Conservation (phyloP, 2,329 filamentous ascomycete genomes). For the Talaromyces piceae region DNA sequence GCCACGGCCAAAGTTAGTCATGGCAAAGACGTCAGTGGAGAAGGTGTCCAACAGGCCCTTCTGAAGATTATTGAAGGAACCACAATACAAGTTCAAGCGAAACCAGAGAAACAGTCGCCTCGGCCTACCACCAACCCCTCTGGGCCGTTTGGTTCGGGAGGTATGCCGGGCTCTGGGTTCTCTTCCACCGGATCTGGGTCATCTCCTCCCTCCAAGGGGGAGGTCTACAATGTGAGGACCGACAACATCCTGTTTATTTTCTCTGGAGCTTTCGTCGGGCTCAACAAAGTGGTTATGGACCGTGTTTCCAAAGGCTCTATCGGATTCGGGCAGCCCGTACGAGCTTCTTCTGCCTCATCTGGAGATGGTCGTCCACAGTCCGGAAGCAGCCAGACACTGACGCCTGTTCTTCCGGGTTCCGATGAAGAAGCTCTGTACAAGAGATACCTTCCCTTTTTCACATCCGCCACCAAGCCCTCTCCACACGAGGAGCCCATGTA, state of each 20-base stretch:
- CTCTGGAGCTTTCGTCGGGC: slow-evolving; percentile 86
- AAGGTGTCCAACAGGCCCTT: slow-evolving; percentile 92
- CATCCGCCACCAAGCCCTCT: slow-evolving; percentile 45
- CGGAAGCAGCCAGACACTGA: slow-evolving; percentile 29
- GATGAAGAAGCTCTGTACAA: slow-evolving; percentile 56
- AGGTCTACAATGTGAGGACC: slow-evolving; percentile 70
- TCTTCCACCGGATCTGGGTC: slow-evolving; percentile 19
- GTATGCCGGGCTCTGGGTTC: slow-evolving; percentile 9
- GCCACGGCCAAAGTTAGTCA: slow-evolving; percentile 80
- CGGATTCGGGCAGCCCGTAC: slow-evolving; percentile 81
- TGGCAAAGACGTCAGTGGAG: slow-evolving; percentile 88
- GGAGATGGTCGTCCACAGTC: slow-evolving; percentile 18
- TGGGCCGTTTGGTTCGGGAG: slow-evolving; percentile 12
- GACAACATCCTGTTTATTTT: slow-evolving; percentile 97
- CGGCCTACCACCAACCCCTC: slow-evolving; percentile 26
- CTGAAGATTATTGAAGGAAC: slow-evolving; percentile 95
- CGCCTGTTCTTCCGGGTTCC: slow-evolving; percentile 52
- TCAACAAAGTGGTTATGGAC: slow-evolving; percentile 79
- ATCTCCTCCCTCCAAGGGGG: slow-evolving; percentile 43
- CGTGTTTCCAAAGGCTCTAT: slow-evolving; percentile 82
- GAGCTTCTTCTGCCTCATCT: slow-evolving; percentile 37
- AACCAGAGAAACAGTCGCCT: slow-evolving; percentile 44
- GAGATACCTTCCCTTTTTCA: slow-evolving; percentile 53
- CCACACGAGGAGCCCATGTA: slow-evolving; percentile 38
- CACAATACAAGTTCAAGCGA: slow-evolving; percentile 84